Base-by-base conservation (phyloP, 148 eudicot genomes). In the Arbutus unedo region DNA sequence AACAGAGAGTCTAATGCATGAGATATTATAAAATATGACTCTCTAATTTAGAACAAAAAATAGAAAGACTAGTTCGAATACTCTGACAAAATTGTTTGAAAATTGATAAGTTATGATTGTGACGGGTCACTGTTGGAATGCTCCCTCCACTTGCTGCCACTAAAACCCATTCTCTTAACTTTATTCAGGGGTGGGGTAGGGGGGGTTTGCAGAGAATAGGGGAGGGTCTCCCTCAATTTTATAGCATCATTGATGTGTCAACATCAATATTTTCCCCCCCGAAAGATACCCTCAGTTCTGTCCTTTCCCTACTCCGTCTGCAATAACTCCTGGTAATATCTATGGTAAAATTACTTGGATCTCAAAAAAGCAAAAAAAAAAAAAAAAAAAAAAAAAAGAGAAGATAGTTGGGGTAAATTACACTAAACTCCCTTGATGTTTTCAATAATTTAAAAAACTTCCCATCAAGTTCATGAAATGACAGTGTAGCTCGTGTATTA, bases 211-310 rank as follows among this genome's bases (percentile, higher is more conserved):
- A 75, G 54, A 67, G 54, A 57, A 70, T 43, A 55, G 47, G 80
- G 86, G 84, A 87, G 84, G 89, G 88, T 90, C 92, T 88, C 92
- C 92, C 92, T 90, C 89, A 90, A 90, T 90, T 90, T 90, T 88
- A 87, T 89, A 87, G 87, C 87, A 59, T 74, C 62, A 77, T 82
- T 87, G 91, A 88, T 83, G 49, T 79, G 91, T 90, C 91, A 41
- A 87, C 41, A 82, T 90, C 92, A 82, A 18, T n/a, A 9, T 81
- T 85, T 80, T 73, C 54, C 5, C 62, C 79, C 79, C 54, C 87
- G 83, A 56, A 62, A 64, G 49, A 73, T 78, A 66, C 87, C 82
- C 82, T 38, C 21, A 66, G 3, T 55, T 44, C 16, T 73, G 71
- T 66, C 71, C 71, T 62, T 62, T 23, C 68, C 31, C 71, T 31